Base-by-base conservation (phyloP, 352 stramenopile species). In the Thraustochytrium striatum region DNA sequence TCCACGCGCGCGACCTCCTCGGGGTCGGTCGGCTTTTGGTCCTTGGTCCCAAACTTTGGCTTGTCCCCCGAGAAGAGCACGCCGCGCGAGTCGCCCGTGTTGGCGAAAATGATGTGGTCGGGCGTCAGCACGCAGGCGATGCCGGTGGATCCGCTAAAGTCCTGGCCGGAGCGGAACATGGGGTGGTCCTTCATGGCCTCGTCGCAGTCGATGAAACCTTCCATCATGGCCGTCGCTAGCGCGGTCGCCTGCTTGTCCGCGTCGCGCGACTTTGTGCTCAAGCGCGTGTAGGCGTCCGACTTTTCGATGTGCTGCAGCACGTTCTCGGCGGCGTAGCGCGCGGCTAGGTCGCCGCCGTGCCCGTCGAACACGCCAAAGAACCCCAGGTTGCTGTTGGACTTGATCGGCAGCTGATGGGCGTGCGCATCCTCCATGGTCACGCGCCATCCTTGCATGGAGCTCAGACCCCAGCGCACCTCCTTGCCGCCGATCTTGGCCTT, bases 11-110 rank as follows among this genome's bases (percentile, higher is more conserved):
- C 68, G 81, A 87, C 82, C 79, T 93, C 89, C 8, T 72, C 79
- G 38, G 87, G 82, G 79, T 90, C 85, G 44, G 89, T 84, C 2
- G 89, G 89, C 82, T 93, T 94, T 72, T 94, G 89, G 85, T 94
- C 89, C 57, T 87, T 88, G 33, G 69, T 87, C 3, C 92, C 72
- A 35, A 86, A 82, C 7, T 88, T 70, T 0, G 82, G 82, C 2
- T 84, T 82, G 28, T 85, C 86, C n/a, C 19, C 85, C 43, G 83
- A 85, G 55, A 85, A 87, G 5, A 92, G 87, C 2, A 94, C 86
- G 9, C 85, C 83, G 38, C 89, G 83, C n/a, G 88, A 93, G 85
- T 96, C 90, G 50, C 90, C 90, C 16, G 90, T 88, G 83, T 94
- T 94, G 72, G 89, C 88, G 81, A 90, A 92, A 28, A 94, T 82